A percentile compares a stretch with the other conserved stretches of the same genome.
These are phyloP conservation scores for Chrysanthemum makinoi DNA, from an alignment of 129 eudicot genomes.

Conservation along the genomic window DNA sequence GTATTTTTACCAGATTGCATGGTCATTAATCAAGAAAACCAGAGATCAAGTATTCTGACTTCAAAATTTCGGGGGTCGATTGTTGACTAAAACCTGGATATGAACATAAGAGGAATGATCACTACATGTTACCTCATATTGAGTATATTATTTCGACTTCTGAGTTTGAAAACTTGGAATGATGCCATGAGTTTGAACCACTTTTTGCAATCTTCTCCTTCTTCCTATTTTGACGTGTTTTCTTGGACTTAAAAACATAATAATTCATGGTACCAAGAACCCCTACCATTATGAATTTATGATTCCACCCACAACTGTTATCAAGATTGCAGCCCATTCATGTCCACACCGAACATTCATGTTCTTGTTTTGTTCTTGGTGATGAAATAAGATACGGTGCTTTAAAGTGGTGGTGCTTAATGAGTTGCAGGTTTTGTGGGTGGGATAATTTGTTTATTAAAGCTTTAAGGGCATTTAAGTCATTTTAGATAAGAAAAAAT, in stretches of 20 bases:
- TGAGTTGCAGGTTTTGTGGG: too few species aligned
- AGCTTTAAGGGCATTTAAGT: too few species aligned
- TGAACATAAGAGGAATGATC: slow-evolving; percentile 10
- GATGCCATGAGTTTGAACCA: slow-evolving; percentile 67
- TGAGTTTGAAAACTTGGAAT: slow-evolving; percentile 63
- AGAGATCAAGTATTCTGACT: slow-evolving; percentile 19
- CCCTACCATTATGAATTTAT: slow-evolving; percentile 52
- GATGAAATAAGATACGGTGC: too few species aligned
- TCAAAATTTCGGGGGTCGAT: slow-evolving; percentile 14
- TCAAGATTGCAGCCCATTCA: slow-evolving; percentile 66
- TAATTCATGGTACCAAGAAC: slow-evolving; percentile 84
- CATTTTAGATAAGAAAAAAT: too few species aligned
- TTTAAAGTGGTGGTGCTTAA: too few species aligned
- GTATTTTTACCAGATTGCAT: slow-evolving; percentile 5
- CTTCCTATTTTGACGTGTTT: slow-evolving; percentile 48
- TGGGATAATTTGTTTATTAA: too few species aligned
- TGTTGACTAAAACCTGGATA: slow-evolving; percentile 28
- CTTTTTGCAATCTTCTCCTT: slow-evolving; percentile 57
- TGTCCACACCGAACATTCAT: not conserved
- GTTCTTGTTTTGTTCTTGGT: too few species aligned
- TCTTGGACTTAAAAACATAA: slow-evolving; percentile 69
- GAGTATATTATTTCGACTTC: slow-evolving; percentile 73
- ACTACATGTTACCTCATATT: slow-evolving; percentile 33
- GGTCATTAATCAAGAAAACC: slow-evolving; percentile 1
- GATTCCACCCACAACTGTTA: slow-evolving; percentile 69